Evolutionary conservation across 2,329 filamentous ascomycete species (phyloP), one percentile per base, ranked within the genome.

Genomic region (Alternaria arbusti): DNA sequence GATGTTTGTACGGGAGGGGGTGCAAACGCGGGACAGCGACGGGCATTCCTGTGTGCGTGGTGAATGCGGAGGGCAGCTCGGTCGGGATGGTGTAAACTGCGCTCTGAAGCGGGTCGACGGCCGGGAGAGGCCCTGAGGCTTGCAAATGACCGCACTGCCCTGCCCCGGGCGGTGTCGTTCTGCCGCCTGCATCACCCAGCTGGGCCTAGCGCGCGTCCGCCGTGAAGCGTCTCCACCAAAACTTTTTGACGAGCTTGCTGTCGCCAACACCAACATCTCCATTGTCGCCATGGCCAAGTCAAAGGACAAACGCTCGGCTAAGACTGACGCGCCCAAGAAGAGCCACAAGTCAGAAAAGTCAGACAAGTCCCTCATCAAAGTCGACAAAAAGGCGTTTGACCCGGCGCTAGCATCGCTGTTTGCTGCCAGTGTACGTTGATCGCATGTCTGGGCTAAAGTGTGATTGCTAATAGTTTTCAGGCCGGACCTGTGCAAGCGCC

Each of bases 351-450:
- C 70, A 25, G 59, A 51, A 45, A 71, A 65, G 43, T 25, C 71
- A n/a, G 59, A 51, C 47, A 71, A 65, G 43, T 46, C 71, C 15
- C 66, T 77, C 57, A 66, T 74, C 46, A 60, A 70, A 26, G 69
- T 72, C 59, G 57, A 73, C 65, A 76, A 80, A 25, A 79, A 78
- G 30, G 74, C 76, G 46, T 73, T 84, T 54, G 81, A 85, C 64
- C 80, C 82, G 17, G 72, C 71, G 40, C 68, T 86, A 30, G 80
- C 82, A n/a, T 84, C 82, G 56, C 75, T 86, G 51, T 86, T 86
- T 73, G 80, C 84, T 22, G 75, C 72, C 65, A 81, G 77, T 68
- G 79, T 81, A 66, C 65, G 78, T 69, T 63, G 62, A 46, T 54
- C 43, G 30, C 30, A 49, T 47, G 13, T 23, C 20, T 45, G 13